Conservation (phyloP, 2,329 filamentous ascomycete genomes). For the Ustilaginoidea virens region DNA sequence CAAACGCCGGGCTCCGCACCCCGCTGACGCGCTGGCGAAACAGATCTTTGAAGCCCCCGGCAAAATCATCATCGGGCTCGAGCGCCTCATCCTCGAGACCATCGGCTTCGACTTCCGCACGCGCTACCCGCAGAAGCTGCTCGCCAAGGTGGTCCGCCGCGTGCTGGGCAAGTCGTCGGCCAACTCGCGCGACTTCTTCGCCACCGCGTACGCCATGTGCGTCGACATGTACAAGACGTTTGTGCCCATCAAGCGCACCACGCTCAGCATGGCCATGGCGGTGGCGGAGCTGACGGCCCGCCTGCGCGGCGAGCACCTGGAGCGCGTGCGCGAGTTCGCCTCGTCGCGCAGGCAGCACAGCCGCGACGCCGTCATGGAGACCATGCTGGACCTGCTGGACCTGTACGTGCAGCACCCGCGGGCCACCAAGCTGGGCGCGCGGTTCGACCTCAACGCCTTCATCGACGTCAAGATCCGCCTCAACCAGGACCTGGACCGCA, state of each 20-base stretch:
- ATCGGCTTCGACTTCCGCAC: conserved; percentile 89
- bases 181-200: conserved; percentile 32
- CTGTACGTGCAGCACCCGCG: conserved; percentile 76
- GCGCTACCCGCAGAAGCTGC: conserved; percentile 69
- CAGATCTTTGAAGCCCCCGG: conserved; percentile 68
- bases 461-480: conserved; percentile 76
- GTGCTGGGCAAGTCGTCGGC: conserved; percentile 23
- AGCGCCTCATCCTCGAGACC: conserved; percentile 83
- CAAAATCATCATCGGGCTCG: conserved; percentile 73
- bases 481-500: conserved; percentile 62
- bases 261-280: conserved; percentile 70
- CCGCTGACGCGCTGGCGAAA: neutral
- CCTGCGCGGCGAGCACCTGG: conserved; percentile 41
- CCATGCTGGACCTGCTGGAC: conserved; percentile 78
- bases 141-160: conserved; percentile 62
- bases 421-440: conserved; percentile 56
- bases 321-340: conserved; percentile 33
- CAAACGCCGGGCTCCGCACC: neutral
- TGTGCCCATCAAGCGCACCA: conserved; percentile 77
- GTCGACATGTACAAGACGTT: conserved; percentile 90
- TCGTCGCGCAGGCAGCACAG: conserved; percentile 29
- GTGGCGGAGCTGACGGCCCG: conserved; percentile 68
- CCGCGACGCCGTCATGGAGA: conserved; percentile 47
- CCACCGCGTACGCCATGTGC: conserved; percentile 64
- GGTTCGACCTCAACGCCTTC: conserved; percentile 61